phyloP scores from a whole-genome alignment of 2,329 filamentous ascomycete species.

The Metarhizium sp. region DNA sequence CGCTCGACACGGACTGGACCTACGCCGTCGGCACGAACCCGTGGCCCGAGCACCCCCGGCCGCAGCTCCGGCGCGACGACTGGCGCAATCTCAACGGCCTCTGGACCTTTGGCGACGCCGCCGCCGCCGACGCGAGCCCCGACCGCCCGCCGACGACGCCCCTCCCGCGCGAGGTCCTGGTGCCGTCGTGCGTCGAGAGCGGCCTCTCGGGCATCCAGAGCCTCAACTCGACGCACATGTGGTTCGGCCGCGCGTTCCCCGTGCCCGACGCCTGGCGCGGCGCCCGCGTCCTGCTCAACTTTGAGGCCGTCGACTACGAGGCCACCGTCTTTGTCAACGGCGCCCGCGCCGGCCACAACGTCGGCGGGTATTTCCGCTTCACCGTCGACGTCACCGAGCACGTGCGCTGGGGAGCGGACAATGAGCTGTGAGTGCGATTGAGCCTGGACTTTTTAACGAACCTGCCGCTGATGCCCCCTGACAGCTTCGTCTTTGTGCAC shows the following conservation, averaged over 20 bases:
- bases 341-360: constrained; percentile 38
- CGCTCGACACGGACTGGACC: constrained; percentile 43
- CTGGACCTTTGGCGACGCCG: constrained; percentile 40
- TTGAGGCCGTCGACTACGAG: constrained; percentile 50
- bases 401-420: constrained; percentile 30
- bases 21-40: constrained; percentile 40
- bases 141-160: constrained; percentile 10
- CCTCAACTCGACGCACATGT: constrained; percentile 31
- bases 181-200: constrained; percentile 35
- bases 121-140: constrained; percentile 7
- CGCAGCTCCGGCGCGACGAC: constrained; percentile 40
- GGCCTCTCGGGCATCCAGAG: constrained; percentile 39
- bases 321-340: constrained; percentile 51
- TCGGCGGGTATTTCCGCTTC: constrained; percentile 55
- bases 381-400: constrained; percentile 46
- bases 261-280: constrained; percentile 37
- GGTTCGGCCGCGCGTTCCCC: constrained; percentile 41
- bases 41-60: constrained; percentile 50
- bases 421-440: constrained; percentile 43
- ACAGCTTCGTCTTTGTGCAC: constrained; percentile 52
- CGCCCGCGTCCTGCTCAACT: constrained; percentile 40
- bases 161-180: constrained; percentile 29
- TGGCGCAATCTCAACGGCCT: constrained; percentile 51
- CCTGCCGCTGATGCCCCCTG: no score
- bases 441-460: no score